These are phyloP conservation scores for Fusarium siculi DNA, from an alignment of 2,329 filamentous ascomycete species.

Conservation along the genomic window DNA sequence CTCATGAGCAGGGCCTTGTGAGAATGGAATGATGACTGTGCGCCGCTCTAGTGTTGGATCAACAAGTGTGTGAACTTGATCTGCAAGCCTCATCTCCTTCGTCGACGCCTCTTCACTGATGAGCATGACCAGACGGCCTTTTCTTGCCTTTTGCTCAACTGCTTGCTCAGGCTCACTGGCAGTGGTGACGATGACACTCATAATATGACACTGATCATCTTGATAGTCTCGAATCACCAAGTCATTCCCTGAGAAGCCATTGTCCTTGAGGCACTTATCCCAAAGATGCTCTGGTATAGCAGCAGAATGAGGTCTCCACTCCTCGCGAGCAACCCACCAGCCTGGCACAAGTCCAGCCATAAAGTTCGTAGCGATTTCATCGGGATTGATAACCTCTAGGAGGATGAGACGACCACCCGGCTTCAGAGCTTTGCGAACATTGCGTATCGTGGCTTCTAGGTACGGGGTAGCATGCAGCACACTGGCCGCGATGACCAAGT, in stretches of 20 bases:
- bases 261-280: not conserved
- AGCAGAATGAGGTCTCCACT: not conserved
- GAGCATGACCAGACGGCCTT: not conserved
- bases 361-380: conserved; percentile 21
- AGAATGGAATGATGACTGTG: rapidly evolving
- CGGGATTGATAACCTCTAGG: conserved; percentile 31
- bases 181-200: not conserved
- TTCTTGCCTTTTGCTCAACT: rapidly evolving
- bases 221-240: not conserved
- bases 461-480: conserved; percentile 47
- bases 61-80: rapidly evolving
- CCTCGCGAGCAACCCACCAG: conserved; percentile 48
- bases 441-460: conserved; percentile 36
- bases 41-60: rapidly evolving
- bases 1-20: rapidly evolving
- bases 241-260: conserved; percentile 1
- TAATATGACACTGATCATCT: not conserved
- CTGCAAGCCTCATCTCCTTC: not conserved
- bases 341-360: conserved; percentile 44
- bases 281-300: not conserved
- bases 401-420: conserved; percentile 45
- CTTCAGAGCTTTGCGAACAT: conserved; percentile 39
- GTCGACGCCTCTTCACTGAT: rapidly evolving
- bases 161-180: rapidly evolving
- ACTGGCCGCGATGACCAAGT: conserved; percentile 43